Evolutionary conservation across 345 rosid species (phyloP), one percentile per base, ranked within the genome.

Genomic region (Litchi chinensis): DNA sequence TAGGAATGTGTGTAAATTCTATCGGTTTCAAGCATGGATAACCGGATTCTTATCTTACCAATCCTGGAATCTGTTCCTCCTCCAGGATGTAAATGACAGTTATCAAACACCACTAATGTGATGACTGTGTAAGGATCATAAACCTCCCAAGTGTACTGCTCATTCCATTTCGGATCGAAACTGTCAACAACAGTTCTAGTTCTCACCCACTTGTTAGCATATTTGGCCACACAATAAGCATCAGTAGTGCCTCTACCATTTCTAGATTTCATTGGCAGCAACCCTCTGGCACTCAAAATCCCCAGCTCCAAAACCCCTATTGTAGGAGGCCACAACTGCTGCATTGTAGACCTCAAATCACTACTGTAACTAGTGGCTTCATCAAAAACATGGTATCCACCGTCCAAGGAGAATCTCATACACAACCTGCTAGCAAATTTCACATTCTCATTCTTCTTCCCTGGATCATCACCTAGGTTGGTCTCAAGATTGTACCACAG

Each of bases 191-290:
- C 77, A 0, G 88, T 87, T 69, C 81, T 87, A 21, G 90, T 87
- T 41, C 88, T 76, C 22, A 76, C 74, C 90, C 90, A 85, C 74
- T 87, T 87, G 7, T 74, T 75, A 6, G 84, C 89, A 21, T 88
- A 86, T 75, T 86, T 88, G 10, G 89, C 89, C 40, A 88, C 88
- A 70, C 91, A 86, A 39, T 83, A 88, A 18, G 89, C 89, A 82
- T 88, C 91, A 0, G 86, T 82, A 0, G 86, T 82, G 28, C 80
- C 82, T 8, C 75, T 71, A 6, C 89, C 91, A 67, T 81, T 81
- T 78, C 74, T 88, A 11, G 83, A 57, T 74, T 88, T 88, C 86
- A 88, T 86, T 10, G 89, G 85, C 68, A 70, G 39, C 84, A 88
- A 79, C 7, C 81, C 86, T 43, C 68, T 80, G 37, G 88, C 91